phyloP scores from a whole-genome alignment of 2,329 filamentous ascomycete genomes.

The Fusarium napiforme region DNA sequence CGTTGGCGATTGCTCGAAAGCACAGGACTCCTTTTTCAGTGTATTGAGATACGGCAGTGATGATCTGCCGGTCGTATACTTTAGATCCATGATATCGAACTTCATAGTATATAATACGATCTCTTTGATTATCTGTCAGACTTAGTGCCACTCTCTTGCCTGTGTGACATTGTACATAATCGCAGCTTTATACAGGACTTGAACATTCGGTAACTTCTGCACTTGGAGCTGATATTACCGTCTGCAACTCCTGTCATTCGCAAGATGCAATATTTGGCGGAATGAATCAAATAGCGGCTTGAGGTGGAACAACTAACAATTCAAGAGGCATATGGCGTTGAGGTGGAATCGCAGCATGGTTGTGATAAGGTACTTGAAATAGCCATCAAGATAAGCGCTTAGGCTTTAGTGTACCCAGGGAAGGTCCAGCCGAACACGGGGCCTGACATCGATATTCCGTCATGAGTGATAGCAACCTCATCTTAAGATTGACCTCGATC shows the following conservation, averaged over 20 bases:
- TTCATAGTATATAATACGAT: neutral
- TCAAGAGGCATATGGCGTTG: accelerated
- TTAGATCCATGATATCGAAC: accelerated
- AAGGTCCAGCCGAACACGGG: neutral
- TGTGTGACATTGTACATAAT: accelerated
- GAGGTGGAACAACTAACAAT: accelerated
- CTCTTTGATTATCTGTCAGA: accelerated
- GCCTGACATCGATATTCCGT: neutral
- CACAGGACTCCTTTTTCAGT: too few species aligned
- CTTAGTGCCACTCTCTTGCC: accelerated
- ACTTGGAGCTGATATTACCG: accelerated
- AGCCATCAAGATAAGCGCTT: neutral
- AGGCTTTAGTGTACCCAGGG: accelerated
- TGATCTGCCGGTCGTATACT: accelerated
- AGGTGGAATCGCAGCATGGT: accelerated
- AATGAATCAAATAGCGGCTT: too few species aligned
- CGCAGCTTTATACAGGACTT: accelerated
- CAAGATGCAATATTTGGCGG: neutral
- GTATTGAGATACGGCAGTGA: too few species aligned
- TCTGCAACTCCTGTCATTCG: too few species aligned
- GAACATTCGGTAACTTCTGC: too few species aligned
- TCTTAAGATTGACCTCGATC: neutral
- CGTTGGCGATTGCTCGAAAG: too few species aligned
- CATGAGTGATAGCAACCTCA: neutral
- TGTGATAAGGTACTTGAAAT: neutral